These are phyloP conservation scores for Penicillium nucicola DNA, from an alignment of 495 filamentous ascomycete genomes.

Conservation along the genomic window DNA sequence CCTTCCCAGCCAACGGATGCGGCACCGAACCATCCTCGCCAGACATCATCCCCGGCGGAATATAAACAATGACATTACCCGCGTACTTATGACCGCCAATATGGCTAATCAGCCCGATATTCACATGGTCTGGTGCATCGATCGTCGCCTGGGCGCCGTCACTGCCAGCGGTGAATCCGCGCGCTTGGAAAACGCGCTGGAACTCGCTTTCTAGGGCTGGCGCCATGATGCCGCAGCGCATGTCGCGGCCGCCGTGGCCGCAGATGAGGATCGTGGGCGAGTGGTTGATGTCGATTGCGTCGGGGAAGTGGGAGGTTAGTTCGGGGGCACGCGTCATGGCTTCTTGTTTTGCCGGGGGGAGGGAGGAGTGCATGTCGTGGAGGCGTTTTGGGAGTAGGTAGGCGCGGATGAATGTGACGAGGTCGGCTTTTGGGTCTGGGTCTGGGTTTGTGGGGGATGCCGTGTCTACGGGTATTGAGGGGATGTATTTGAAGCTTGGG, in stretches of 20 bases:
- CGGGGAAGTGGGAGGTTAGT: slow-evolving; percentile 34
- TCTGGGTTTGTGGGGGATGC: background rate
- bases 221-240: slow-evolving; percentile 76
- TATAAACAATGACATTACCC: slow-evolving; percentile 88
- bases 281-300: slow-evolving; percentile 55
- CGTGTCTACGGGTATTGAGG: slow-evolving; percentile 52
- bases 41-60: slow-evolving; percentile 56
- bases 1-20: slow-evolving; percentile 67
- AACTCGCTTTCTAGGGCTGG: slow-evolving; percentile 71
- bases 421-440: too few relatives aligned
- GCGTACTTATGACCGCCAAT: slow-evolving; percentile 92
- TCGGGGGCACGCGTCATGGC: slow-evolving; percentile 29
- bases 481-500: slow-evolving; percentile 75
- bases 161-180: slow-evolving; percentile 25
- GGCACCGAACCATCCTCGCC: slow-evolving; percentile 14
- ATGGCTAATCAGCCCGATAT: slow-evolving; percentile 79
- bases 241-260: slow-evolving; percentile 75
- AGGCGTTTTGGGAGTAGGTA: slow-evolving; percentile 54
- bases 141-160: slow-evolving; percentile 6
- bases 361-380: slow-evolving; percentile 54
- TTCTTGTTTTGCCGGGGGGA: slow-evolving; percentile 30
- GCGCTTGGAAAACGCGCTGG: slow-evolving; percentile 39
- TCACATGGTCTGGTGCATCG: slow-evolving; percentile 38
- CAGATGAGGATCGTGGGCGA: slow-evolving; percentile 75
- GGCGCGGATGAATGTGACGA: slow-evolving; percentile 38